A percentile compares a stretch with the other conserved stretches of the same genome.
Conservation (phyloP, 257 asterid genomes). For the Solanum ossicruentum region DNA sequence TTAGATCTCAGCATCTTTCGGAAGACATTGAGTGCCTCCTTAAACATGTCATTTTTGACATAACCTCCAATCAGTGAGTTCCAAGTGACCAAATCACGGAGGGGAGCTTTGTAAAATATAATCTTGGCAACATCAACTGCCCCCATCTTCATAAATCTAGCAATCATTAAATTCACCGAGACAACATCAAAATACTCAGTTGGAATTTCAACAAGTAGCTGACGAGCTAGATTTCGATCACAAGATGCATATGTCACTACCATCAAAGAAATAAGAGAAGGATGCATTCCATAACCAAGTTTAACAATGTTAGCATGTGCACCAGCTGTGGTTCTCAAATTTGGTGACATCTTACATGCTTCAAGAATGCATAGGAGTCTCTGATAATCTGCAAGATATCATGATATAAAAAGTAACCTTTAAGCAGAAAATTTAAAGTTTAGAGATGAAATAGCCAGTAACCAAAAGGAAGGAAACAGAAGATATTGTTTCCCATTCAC, state of each 20-base stretch:
- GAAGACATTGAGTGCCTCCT: constrained; percentile 42
- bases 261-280: constrained; percentile 33
- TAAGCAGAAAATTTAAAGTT: neutral
- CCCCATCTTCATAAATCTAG: constrained; percentile 43
- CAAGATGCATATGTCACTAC: constrained; percentile 30
- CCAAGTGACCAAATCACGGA: constrained; percentile 71
- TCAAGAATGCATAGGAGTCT: constrained; percentile 30
- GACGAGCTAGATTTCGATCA: constrained; percentile 26
- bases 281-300: constrained; percentile 32
- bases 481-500: neutral
- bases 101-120: constrained; percentile 27
- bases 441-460: neutral
- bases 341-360: constrained; percentile 29
- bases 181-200: constrained; percentile 12
- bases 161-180: constrained; percentile 40
- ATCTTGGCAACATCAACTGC: constrained; percentile 43
- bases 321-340: constrained; percentile 20
- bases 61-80: constrained; percentile 61
- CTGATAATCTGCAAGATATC: constrained; percentile 29
- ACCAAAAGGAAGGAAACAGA: neutral
- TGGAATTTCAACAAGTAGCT: constrained; percentile 28
- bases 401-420: neutral
- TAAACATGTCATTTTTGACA: constrained; percentile 31
- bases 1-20: constrained; percentile 36
- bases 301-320: constrained; percentile 40